Percentiles rank a stretch among this genome's conserved stretches.
phyloP scores from a whole-genome alignment of 2,329 filamentous ascomycete species.

The Alternaria arborescens region DNA sequence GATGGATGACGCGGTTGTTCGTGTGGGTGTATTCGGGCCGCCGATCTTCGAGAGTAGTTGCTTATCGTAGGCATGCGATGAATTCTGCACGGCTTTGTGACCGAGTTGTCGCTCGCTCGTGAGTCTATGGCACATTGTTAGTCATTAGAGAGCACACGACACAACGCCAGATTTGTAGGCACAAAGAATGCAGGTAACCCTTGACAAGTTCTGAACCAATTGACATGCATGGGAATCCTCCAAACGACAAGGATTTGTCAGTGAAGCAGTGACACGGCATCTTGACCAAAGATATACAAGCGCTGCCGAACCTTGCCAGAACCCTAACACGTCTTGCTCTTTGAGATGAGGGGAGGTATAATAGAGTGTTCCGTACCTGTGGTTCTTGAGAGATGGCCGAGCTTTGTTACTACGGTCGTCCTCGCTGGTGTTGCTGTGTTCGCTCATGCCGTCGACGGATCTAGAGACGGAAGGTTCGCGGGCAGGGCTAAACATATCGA shows the following conservation, averaged over 20 bases:
- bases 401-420: slow-evolving; percentile 46
- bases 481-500: slow-evolving; percentile 43
- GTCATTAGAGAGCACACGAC: slow-evolving; percentile 9
- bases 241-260: neutral
- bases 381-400: slow-evolving; percentile 51
- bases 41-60: slow-evolving; percentile 69
- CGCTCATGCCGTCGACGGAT: slow-evolving; percentile 49
- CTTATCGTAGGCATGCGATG: slow-evolving; percentile 70
- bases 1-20: slow-evolving; percentile 47
- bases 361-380: slow-evolving; percentile 49
- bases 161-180: neutral
- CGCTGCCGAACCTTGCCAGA: neutral
- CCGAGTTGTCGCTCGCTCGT: slow-evolving; percentile 69
- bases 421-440: slow-evolving; percentile 46
- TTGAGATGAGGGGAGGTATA: neutral
- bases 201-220: slow-evolving; percentile 3
- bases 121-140: slow-evolving; percentile 54
- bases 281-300: slow-evolving; percentile 1
- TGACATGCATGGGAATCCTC: neutral
- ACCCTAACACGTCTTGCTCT: neutral
- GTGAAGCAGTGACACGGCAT: neutral
- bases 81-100: slow-evolving; percentile 64
- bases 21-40: slow-evolving; percentile 65
- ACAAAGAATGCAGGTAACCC: neutral
- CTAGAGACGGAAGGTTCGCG: slow-evolving; percentile 53